These are phyloP conservation scores for Penicillium rolfsii DNA, from an alignment of 2,329 filamentous ascomycete genomes.

Conservation along the genomic window DNA sequence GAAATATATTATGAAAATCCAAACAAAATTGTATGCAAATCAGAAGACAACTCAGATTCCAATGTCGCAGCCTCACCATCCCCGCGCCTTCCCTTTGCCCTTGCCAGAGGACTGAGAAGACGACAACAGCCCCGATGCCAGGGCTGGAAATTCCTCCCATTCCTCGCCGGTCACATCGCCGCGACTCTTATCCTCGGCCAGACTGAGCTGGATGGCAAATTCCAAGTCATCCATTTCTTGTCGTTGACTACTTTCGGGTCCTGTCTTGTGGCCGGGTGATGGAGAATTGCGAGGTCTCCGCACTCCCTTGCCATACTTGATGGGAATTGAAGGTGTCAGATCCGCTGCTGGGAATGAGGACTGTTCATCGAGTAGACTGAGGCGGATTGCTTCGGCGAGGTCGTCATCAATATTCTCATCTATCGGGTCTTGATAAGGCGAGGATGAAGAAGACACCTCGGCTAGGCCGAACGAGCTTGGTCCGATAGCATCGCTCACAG, in stretches of 20 bases:
- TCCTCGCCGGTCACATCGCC: constrained; percentile 27
- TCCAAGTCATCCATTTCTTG: constrained; percentile 61
- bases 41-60: not conserved
- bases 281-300: constrained; percentile 18
- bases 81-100: constrained; percentile 42
- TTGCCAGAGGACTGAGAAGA: constrained; percentile 31
- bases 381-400: constrained; percentile 65
- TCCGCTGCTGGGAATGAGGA: constrained; percentile 23
- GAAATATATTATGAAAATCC: not conserved
- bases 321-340: constrained; percentile 34
- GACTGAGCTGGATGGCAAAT: constrained; percentile 64
- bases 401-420: constrained; percentile 60
- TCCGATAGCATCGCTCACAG: constrained; percentile 42
- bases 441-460: constrained; percentile 42
- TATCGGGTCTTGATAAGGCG: constrained; percentile 42
- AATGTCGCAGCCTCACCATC: constrained; percentile 18
- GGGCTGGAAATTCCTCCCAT: constrained; percentile 39
- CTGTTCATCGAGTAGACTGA: constrained; percentile 49
- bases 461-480: constrained; percentile 36
- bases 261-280: constrained; percentile 18
- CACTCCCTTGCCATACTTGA: constrained; percentile 41
- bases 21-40: constrained; percentile 3
- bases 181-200: constrained; percentile 61
- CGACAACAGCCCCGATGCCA: constrained; percentile 22
- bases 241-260: constrained; percentile 45